Conservation (phyloP, 1,284 basidiomycete genomes). For the Ceratobasidium sp. region DNA sequence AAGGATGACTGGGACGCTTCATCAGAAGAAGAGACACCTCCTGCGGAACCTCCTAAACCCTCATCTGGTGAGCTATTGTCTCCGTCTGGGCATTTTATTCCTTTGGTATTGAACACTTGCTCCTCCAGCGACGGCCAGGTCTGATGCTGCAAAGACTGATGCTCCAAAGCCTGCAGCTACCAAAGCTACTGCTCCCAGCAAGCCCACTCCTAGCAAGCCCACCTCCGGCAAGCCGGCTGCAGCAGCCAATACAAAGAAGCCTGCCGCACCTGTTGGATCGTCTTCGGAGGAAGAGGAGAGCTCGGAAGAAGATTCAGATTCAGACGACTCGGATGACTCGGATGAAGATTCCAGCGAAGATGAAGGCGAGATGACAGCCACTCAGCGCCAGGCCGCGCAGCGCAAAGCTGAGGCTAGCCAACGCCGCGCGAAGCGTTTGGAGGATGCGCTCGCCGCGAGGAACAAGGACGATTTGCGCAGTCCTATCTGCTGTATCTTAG, state of each 20-base stretch:
- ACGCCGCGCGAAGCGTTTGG: slow-evolving; percentile 82
- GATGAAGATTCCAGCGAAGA: slow-evolving; percentile 60
- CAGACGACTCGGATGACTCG: slow-evolving; percentile 61
- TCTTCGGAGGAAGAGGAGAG: slow-evolving; percentile 53
- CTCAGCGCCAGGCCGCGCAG: slow-evolving; percentile 76
- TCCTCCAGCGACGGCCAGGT: slow-evolving; percentile 52
- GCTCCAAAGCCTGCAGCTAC: slow-evolving; percentile 42
- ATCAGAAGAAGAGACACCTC: slow-evolving; percentile 53
- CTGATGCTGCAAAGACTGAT: slow-evolving; percentile 42
- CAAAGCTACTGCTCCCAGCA: no score
- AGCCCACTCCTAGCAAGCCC: background rate
- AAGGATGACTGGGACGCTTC: slow-evolving; percentile 65
- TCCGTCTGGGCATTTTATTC: background rate
- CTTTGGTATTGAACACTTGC: slow-evolving; percentile 43
- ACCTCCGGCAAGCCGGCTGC: slow-evolving; percentile 47
- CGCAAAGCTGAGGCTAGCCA: slow-evolving; percentile 86
- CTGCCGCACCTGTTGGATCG: slow-evolving; percentile 56
- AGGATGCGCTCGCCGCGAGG: slow-evolving; percentile 87
- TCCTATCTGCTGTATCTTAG: slow-evolving; percentile 99
- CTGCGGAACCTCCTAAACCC: slow-evolving; percentile 12
- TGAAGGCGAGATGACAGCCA: slow-evolving; percentile 70
- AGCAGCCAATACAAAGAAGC: slow-evolving; percentile 54
- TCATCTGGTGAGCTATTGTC: slow-evolving; percentile 4
- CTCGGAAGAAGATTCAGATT: slow-evolving; percentile 57
- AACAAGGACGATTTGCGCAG: slow-evolving; percentile 92